Evolutionary conservation across 176 grass and related monocot genomes (phyloP).

Genomic region (Aechmea fasciata): DNA sequence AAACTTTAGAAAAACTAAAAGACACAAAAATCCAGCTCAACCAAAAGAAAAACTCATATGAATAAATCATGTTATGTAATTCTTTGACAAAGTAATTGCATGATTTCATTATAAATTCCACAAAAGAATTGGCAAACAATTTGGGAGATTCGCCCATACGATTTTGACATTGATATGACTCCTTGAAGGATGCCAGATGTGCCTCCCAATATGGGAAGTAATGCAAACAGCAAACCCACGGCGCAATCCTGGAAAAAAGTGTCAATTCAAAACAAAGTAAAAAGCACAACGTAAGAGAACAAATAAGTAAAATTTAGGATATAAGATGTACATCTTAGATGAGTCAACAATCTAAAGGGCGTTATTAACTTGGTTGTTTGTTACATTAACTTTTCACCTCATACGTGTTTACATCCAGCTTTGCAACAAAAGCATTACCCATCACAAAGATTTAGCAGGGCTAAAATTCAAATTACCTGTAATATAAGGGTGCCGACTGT

Average conservation of each 20-base stretch:
- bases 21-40: not conserved
- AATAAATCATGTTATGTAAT: not conserved
- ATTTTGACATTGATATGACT: conserved; percentile 76
- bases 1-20: not conserved
- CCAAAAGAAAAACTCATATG: not conserved
- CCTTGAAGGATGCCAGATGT: conserved; percentile 87
- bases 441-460: conserved; percentile 2
- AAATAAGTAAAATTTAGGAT: too few species aligned
- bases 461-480: conserved; percentile 44
- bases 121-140: not conserved
- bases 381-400: not conserved
- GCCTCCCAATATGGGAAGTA: conserved; percentile 93
- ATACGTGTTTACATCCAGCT: not conserved
- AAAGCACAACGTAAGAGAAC: too few species aligned
- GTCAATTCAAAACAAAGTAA: not conserved
- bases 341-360: not conserved
- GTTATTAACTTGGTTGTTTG: not conserved
- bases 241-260: conserved; percentile 71
- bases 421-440: not conserved
- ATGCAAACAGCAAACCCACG: conserved; percentile 94
- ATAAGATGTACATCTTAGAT: not conserved
- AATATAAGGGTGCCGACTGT: conserved; percentile 94
- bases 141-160: conserved; percentile 36
- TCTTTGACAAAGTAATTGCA: not conserved
- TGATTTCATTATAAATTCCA: not conserved